phyloP scores from a whole-genome alignment of 352 stramenopile species.

The Globisporangium acanthophoron region DNA sequence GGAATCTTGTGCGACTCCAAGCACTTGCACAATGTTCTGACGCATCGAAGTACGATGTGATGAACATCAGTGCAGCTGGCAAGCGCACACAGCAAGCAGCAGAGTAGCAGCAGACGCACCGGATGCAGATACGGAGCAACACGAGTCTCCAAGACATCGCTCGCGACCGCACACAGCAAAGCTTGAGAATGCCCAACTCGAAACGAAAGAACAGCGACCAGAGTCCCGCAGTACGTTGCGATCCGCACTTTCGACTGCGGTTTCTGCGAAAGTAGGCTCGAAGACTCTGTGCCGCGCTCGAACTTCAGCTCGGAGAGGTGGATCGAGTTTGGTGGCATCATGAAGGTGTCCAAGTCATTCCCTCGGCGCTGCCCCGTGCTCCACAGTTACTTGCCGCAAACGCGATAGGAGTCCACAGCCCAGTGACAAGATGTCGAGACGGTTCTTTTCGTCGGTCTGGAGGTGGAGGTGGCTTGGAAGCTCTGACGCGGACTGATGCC shows the following conservation, averaged over 20 bases:
- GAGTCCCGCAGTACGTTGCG: constrained; percentile 15
- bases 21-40: constrained; percentile 39
- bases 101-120: constrained; percentile 13
- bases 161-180: constrained; percentile 28
- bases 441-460: too few relatives aligned
- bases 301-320: constrained; percentile 12
- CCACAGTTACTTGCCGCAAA: too few relatives aligned
- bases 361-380: too few relatives aligned
- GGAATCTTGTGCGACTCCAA: constrained; percentile 26
- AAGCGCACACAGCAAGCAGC: too few relatives aligned
- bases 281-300: constrained; percentile 1
- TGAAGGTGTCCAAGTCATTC: too few relatives aligned
- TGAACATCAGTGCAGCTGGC: not conserved
- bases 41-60: not conserved
- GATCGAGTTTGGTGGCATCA: not conserved
- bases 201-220: constrained; percentile 32
- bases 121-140: constrained; percentile 30
- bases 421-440: too few relatives aligned
- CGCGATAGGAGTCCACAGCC: too few relatives aligned
- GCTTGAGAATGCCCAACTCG: constrained; percentile 24
- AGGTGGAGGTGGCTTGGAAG: too few relatives aligned
- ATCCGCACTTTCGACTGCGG: constrained; percentile 29
- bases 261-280: not conserved
- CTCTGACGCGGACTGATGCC: too few relatives aligned
- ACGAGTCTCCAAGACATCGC: constrained; percentile 22